Percentiles rank a stretch among this genome's conserved stretches.
These are phyloP conservation scores for Umbilicaria muhlenbergii DNA, from an alignment of 495 filamentous ascomycete species.

Conservation along the genomic window DNA sequence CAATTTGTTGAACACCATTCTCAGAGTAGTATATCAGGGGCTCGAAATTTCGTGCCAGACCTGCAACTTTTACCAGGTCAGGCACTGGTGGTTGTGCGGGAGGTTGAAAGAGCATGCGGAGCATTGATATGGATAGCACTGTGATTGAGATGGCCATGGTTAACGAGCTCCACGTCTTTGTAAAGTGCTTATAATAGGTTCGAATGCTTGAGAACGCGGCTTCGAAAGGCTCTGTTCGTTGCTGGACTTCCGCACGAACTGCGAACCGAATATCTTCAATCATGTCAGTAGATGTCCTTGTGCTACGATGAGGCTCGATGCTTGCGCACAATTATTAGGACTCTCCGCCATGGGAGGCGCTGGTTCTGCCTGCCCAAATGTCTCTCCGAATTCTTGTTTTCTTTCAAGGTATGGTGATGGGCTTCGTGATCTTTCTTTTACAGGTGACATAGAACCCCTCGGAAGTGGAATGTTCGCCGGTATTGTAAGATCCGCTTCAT, in stretches of 20 bases:
- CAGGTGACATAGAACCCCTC: constrained; percentile 30
- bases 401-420: constrained; percentile 22
- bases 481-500: constrained; percentile 34
- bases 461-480: constrained; percentile 44
- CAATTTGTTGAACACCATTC: constrained; percentile 68
- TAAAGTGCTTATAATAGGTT: constrained; percentile 35
- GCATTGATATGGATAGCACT: constrained; percentile 40
- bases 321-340: constrained; percentile 38
- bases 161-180: constrained; percentile 51
- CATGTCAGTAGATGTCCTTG: constrained; percentile 3
- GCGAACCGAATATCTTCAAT: constrained; percentile 69
- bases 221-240: constrained; percentile 72
- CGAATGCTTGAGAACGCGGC: constrained; percentile 49
- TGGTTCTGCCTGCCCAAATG: constrained; percentile 18
- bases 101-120: constrained; percentile 53
- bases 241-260: constrained; percentile 71
- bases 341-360: constrained; percentile 21
- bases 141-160: constrained; percentile 36
- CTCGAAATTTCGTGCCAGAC: constrained; percentile 76
- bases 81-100: constrained; percentile 53
- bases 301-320: not conserved
- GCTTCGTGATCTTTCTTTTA: constrained; percentile 35
- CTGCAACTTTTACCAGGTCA: constrained; percentile 78
- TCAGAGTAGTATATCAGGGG: constrained; percentile 86
- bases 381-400: constrained; percentile 9